Conservation (phyloP, 352 stramenopile genomes). For the Blastocystis sp. region DNA sequence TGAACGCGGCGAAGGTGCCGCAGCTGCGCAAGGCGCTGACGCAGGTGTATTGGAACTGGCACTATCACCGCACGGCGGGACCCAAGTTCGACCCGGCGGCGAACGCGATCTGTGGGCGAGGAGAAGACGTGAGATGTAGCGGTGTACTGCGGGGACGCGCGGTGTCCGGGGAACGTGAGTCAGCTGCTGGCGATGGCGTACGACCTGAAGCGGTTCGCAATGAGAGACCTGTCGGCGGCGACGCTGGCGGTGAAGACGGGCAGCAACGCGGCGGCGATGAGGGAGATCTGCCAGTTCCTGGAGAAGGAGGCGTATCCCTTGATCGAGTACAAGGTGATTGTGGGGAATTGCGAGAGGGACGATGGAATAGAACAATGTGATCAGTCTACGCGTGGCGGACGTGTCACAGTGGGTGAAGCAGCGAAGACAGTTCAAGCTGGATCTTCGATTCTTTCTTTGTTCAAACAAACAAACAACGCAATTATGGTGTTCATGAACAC, state of each 20-base stretch:
- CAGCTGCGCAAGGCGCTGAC: neutral
- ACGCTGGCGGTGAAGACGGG: slow-evolving; percentile 1
- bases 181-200: neutral
- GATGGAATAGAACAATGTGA: neutral
- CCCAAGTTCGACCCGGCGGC: slow-evolving; percentile 8
- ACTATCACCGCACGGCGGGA: neutral
- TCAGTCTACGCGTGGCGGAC: neutral
- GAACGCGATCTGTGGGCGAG: neutral
- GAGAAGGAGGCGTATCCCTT: slow-evolving; percentile 35
- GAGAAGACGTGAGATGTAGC: neutral
- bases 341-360: neutral
- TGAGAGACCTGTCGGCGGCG: neutral
- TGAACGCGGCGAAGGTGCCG: neutral
- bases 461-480: slow-evolving; percentile 27
- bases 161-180: neutral
- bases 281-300: neutral
- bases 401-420: slow-evolving; percentile 1
- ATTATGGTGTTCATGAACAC: slow-evolving; percentile 42
- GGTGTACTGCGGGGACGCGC: neutral
- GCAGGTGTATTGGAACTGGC: slow-evolving; percentile 30
- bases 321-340: neutral
- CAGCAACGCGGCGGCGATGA: neutral
- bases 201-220: neutral
- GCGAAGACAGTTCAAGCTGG: neutral
- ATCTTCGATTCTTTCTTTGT: slow-evolving; percentile 17